Evolutionary conservation across 768 basidiomycete species (phyloP).

Genomic region (Phylloporus arenicola): DNA sequence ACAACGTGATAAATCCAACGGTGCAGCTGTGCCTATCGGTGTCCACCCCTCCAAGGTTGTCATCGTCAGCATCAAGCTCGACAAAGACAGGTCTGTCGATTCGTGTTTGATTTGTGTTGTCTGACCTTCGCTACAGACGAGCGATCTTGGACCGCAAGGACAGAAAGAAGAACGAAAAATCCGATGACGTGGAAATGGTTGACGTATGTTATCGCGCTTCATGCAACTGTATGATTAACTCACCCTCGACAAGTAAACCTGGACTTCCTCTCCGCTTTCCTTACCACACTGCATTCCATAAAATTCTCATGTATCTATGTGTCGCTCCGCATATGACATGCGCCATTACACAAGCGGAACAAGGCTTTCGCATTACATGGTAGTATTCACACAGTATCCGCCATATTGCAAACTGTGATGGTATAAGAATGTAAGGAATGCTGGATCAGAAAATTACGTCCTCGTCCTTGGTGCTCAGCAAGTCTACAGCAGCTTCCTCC

Average conservation of each 20-base stretch:
- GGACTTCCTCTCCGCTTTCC: slow-evolving; percentile 7
- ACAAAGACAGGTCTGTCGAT: slow-evolving; percentile 71
- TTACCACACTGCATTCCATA: slow-evolving; percentile 28
- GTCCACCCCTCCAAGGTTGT: slow-evolving; percentile 97
- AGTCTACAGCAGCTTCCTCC: slow-evolving; percentile 43
- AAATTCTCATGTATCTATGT: slow-evolving; percentile 69
- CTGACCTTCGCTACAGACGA: slow-evolving; percentile 42
- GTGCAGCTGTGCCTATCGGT: slow-evolving; percentile 88
- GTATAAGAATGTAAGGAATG: slow-evolving; percentile 7
- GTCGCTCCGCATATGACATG: slow-evolving; percentile 49
- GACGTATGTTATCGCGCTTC: slow-evolving; percentile 51
- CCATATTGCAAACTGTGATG: slow-evolving; percentile 5
- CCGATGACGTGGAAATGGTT: slow-evolving; percentile 72
- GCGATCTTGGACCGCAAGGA: slow-evolving; percentile 86
- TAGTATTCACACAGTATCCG: slow-evolving; percentile 3
- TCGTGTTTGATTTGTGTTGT: not conserved
- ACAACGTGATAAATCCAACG: slow-evolving; percentile 95
- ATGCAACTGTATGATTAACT: slow-evolving; percentile 9
- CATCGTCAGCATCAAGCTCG: slow-evolving; percentile 86
- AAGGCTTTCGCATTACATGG: slow-evolving; percentile 6
- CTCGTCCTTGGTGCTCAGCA: slow-evolving; percentile 82
- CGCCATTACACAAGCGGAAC: slow-evolving; percentile 29
- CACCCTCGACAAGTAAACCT: slow-evolving; percentile 21
- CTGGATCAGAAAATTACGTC: slow-evolving; percentile 83
- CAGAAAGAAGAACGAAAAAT: slow-evolving; percentile 55